These are phyloP conservation scores for Mycena maculata DNA, from an alignment of 768 basidiomycete genomes.

Conservation along the genomic window DNA sequence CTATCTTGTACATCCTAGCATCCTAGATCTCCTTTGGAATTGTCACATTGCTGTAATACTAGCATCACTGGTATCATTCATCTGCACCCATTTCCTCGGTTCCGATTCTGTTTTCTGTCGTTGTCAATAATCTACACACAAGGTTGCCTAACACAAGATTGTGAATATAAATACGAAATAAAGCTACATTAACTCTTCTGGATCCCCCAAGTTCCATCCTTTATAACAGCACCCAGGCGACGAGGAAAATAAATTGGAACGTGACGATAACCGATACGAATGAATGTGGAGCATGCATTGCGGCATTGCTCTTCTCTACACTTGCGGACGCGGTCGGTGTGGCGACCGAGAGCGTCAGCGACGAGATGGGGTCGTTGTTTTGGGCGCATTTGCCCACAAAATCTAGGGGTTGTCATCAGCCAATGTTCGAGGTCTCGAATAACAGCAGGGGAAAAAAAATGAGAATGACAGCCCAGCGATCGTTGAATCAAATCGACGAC, in stretches of 20 bases:
- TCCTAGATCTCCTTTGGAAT: too few relatives aligned
- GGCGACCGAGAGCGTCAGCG: constrained; percentile 16
- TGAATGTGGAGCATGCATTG: not conserved
- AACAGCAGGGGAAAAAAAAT: not conserved
- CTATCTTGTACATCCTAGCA: not conserved
- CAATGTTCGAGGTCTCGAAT: not conserved
- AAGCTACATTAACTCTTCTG: too few relatives aligned
- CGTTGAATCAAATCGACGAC: not conserved
- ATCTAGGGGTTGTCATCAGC: not conserved
- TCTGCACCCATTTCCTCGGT: too few relatives aligned
- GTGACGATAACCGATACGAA: not conserved
- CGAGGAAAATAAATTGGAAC: not conserved
- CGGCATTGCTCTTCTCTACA: not conserved
- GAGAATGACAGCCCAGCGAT: too few relatives aligned
- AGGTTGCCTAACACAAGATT: too few relatives aligned
- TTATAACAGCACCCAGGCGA: not conserved
- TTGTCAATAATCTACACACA: too few relatives aligned
- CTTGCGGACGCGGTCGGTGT: not conserved
- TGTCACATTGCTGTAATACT: too few relatives aligned
- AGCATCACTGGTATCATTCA: too few relatives aligned
- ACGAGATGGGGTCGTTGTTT: not conserved
- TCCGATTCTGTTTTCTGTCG: too few relatives aligned
- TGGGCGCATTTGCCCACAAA: constrained; percentile 8
- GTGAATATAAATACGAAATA: too few relatives aligned
- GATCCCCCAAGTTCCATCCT: too few relatives aligned